phyloP scores from a whole-genome alignment of 2,329 filamentous ascomycete genomes.

The Trichophyton simii region DNA sequence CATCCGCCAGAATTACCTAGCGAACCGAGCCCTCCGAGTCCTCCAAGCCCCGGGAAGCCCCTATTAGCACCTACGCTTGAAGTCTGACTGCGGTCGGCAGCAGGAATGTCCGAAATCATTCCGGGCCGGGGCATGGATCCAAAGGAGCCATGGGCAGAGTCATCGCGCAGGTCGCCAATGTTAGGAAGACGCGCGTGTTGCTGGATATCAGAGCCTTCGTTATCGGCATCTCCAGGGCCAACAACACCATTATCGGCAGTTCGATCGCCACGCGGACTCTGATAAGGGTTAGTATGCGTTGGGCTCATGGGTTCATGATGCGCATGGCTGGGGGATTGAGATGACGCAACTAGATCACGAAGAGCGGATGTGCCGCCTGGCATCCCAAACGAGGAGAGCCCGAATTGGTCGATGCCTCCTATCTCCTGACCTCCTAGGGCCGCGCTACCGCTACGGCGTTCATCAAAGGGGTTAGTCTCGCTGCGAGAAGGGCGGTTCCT shows the following conservation, averaged over 20 bases:
- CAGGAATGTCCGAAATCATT: slow-evolving; percentile 43
- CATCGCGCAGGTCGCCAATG: slow-evolving; percentile 42
- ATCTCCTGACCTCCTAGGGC: slow-evolving; percentile 65
- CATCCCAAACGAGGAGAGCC: slow-evolving; percentile 50
- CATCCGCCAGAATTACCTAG: slow-evolving; percentile 39
- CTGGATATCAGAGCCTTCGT: slow-evolving; percentile 40
- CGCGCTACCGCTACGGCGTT: slow-evolving; percentile 47
- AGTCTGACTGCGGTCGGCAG: slow-evolving; percentile 82
- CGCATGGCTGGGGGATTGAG: slow-evolving; percentile 41
- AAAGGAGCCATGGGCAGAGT: slow-evolving; percentile 39
- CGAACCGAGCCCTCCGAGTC: slow-evolving; percentile 40
- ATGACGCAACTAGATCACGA: slow-evolving; percentile 44
- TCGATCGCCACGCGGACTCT: slow-evolving; percentile 65
- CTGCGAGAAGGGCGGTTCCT: slow-evolving; percentile 37
- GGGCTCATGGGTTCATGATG: slow-evolving; percentile 68
- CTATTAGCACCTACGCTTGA: slow-evolving; percentile 64
- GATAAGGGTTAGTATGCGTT: slow-evolving; percentile 90
- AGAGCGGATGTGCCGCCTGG: slow-evolving; percentile 45
- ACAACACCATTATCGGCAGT: slow-evolving; percentile 44
- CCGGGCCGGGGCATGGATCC: slow-evolving; percentile 43
- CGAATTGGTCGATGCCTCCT: slow-evolving; percentile 41
- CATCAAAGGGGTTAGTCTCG: slow-evolving; percentile 39
- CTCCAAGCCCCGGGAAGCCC: slow-evolving; percentile 52
- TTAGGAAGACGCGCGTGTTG: slow-evolving; percentile 39
- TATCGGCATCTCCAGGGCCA: slow-evolving; percentile 43